Base-by-base conservation (phyloP, 441 rosid genomes). In the Populus trichocarpa region DNA sequence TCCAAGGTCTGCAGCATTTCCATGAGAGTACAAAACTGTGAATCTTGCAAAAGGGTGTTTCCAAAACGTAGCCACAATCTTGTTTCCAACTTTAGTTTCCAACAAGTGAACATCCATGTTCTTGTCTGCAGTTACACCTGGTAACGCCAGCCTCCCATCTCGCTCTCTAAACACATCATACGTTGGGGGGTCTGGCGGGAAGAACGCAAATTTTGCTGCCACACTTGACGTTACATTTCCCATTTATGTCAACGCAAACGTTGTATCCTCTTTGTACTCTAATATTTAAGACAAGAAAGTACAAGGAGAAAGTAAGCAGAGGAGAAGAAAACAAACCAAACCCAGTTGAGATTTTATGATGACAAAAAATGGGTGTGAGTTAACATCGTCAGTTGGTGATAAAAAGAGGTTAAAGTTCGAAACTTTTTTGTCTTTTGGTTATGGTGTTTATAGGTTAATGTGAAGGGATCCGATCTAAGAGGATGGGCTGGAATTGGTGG, bases 1-100 rank as follows among this genome's bases (percentile, higher is more conserved):
- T 35, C 99, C 99, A 72, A 96, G 89, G 78, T 96, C 99, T 59
- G 98, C 99, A n/a, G 99, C 98, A 77, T 95, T 95, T 71, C 99
- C 99, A 78, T 95, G 99, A 3, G 99, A 96, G 75, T 96, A 96
- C 80, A 96, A 87, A 67, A 96, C 80, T 76, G 99, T 96, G 81
- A 96, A 92, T 70, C 92, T 85, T 5, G 98, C 94, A 84, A 87
- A 85, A 65, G 98, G 98, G 87, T 96, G 97, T 79, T 84, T 94
- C 99, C 97, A 94, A 75, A 89, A 94, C 75, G 89, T 90, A 72
- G 98, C 98, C 0, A 92, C 98, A 65, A 96, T 82, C 84, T 90
- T 90, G 76, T 91, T 94, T 14, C 96, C 96, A 11, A 83, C 82
- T 83, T 90, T 96, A 18, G 99, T 94, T n/a, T 83, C 94, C 16